phyloP scores from a whole-genome alignment of 2,329 filamentous ascomycete genomes.

The Gaeumannomyces tritici region DNA sequence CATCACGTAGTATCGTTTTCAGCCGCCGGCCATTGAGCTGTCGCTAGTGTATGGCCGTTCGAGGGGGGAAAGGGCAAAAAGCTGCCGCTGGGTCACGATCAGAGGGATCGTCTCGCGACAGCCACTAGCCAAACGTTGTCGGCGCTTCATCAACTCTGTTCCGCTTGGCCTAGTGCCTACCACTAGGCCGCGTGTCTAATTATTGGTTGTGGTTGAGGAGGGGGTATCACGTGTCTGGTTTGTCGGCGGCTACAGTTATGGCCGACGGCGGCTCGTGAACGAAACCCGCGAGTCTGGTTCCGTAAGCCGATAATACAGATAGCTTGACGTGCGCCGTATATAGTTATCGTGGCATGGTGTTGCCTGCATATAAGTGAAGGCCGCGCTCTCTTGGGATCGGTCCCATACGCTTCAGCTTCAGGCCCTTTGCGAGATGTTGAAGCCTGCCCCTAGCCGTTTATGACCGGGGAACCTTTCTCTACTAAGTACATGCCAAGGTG shows the following conservation, averaged over 20 bases:
- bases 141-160: not conserved
- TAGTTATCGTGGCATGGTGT: too few species aligned
- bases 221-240: not conserved
- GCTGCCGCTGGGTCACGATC: not conserved
- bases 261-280: too few species aligned
- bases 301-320: too few species aligned
- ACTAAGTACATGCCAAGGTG: not conserved
- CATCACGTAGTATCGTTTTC: too few species aligned
- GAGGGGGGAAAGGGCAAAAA: not conserved
- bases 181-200: not conserved
- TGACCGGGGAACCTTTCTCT: not conserved
- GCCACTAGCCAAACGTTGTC: not conserved
- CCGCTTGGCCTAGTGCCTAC: not conserved
- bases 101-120: not conserved
- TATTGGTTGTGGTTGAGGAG: not conserved
- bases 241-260: too few species aligned
- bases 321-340: too few species aligned
- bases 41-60: not conserved
- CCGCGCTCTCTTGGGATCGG: too few species aligned
- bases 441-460: not conserved
- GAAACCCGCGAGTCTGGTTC: too few species aligned
- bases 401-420: too few species aligned
- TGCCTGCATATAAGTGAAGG: too few species aligned
- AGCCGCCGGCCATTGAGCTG: too few species aligned
- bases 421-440: too few species aligned